Conservation (phyloP, 2,329 filamentous ascomycete species). For the Trichoderma semiorbis region DNA sequence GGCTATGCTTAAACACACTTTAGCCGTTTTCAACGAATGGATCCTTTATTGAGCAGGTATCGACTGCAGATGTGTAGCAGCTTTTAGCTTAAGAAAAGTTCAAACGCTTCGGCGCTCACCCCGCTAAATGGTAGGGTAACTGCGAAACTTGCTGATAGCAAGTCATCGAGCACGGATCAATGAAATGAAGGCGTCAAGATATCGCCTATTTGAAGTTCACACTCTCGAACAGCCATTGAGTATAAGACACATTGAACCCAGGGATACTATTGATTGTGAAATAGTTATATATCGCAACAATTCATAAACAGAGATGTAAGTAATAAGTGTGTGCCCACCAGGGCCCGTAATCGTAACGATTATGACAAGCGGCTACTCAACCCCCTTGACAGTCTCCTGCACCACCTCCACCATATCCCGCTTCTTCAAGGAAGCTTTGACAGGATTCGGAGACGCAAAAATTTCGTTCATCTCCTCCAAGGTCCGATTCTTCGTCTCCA, state of each 20-base stretch:
- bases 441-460: conserved; percentile 25
- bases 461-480: conserved; percentile 29
- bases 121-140: neutral
- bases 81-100: neutral
- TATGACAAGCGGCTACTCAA: neutral
- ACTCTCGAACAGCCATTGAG: neutral
- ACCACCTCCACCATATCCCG: neutral
- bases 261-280: neutral
- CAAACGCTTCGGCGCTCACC: neutral
- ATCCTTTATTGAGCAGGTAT: neutral
- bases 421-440: conserved; percentile 18
- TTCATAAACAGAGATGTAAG: neutral
- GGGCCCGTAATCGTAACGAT: neutral
- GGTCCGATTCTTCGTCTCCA: conserved; percentile 29
- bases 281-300: neutral
- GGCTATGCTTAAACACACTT: neutral
- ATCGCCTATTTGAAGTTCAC: neutral
- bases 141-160: neutral
- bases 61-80: neutral
- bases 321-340: neutral
- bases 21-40: neutral
- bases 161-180: neutral
- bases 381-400: neutral
- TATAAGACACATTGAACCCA: neutral
- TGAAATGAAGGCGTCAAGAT: neutral